Conservation (phyloP, 495 filamentous ascomycete species). For the Penicillium subrubescens region DNA sequence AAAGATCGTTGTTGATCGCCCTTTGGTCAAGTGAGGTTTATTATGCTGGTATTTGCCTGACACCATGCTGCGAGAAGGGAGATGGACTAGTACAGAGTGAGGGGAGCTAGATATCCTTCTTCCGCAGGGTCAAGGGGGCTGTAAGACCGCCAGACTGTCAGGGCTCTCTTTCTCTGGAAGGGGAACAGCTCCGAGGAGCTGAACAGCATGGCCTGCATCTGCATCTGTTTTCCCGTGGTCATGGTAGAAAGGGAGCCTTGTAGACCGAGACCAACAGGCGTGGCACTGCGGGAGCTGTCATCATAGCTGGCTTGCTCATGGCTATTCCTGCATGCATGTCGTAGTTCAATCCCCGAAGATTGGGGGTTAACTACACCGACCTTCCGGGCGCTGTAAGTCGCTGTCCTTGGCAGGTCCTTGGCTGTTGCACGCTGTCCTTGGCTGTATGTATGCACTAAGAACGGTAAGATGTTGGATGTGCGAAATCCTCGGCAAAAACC, state of each 20-base stretch:
- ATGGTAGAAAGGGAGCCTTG: not conserved
- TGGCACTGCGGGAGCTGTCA: not conserved
- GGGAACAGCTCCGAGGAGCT: not conserved
- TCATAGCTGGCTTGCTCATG: not conserved
- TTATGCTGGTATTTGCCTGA: not conserved
- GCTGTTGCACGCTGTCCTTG: not conserved
- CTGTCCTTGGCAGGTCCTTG: not conserved
- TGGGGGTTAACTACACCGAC: not conserved
- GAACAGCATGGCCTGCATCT: not conserved
- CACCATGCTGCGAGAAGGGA: not conserved
- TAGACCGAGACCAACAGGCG: not conserved
- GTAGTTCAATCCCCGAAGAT: not conserved
- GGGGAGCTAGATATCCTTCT: not conserved
- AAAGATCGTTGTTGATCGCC: not conserved
- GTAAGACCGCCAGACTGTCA: not conserved
- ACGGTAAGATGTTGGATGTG: not conserved
- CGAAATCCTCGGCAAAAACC: not conserved
- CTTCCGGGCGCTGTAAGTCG: not conserved
- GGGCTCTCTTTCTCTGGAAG: not conserved
- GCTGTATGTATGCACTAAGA: not conserved
- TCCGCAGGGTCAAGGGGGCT: not conserved
- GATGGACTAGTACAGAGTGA: not conserved
- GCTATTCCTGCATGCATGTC: not conserved
- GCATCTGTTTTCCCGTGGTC: not conserved
- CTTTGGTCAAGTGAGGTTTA: not conserved